Percentiles rank a stretch among this genome's conserved stretches.
Evolutionary conservation across 2,329 filamentous ascomycete genomes (phyloP).

Genomic region (Ilyonectria sp.): DNA sequence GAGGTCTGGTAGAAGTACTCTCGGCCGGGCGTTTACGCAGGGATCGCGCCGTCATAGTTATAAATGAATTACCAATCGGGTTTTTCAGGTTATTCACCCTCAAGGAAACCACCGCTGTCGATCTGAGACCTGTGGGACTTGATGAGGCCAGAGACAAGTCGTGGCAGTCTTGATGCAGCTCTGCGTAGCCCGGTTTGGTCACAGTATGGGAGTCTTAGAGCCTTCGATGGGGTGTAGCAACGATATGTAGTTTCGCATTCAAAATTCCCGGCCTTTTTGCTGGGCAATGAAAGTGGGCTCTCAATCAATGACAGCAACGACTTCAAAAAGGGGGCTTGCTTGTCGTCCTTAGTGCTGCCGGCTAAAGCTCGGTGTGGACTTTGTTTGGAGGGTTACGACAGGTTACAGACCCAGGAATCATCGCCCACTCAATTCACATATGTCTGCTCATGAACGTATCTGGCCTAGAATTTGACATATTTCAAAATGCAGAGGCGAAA

Average conservation of each 20-base stretch:
- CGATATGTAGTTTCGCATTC: background rate
- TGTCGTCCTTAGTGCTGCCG: background rate
- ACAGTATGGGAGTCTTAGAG: background rate
- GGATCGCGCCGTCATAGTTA: constrained; percentile 19
- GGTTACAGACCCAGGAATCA: background rate
- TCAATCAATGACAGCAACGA: background rate
- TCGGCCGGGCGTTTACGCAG: constrained; percentile 15
- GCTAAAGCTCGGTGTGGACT: background rate
- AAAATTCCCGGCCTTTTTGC: background rate
- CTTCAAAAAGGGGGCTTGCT: background rate
- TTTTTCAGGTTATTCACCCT: background rate
- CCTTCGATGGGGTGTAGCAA: too few species aligned
- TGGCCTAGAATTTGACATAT: too few species aligned
- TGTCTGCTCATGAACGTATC: background rate
- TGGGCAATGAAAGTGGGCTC: background rate
- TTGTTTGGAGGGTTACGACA: background rate
- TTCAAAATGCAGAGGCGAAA: background rate
- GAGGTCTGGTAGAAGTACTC: background rate
- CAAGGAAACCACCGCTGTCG: constrained; percentile 28
- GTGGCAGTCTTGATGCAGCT: background rate
- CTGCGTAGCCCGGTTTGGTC: background rate
- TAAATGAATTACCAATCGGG: too few species aligned
- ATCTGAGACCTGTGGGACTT: background rate
- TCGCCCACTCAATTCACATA: background rate
- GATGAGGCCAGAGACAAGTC: background rate